phyloP scores from a whole-genome alignment of 208 protist species.

The Leishmania tarentolae region DNA sequence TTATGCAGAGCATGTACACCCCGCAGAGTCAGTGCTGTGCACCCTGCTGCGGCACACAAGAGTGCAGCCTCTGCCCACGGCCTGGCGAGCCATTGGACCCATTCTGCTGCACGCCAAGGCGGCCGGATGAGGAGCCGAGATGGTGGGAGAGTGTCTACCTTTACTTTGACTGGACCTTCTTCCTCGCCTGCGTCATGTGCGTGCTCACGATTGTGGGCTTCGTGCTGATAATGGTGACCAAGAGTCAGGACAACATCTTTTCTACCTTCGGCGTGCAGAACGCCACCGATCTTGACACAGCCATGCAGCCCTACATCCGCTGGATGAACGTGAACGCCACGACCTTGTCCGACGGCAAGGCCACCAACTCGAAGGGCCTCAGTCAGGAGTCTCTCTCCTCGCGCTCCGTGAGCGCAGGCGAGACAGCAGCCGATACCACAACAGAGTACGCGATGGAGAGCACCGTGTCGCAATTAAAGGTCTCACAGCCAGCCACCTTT shows the following conservation, averaged over 20 bases:
- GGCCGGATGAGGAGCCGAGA: slow-evolving; percentile 26
- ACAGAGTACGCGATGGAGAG: neutral
- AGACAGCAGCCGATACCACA: neutral
- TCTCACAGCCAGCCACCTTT: neutral
- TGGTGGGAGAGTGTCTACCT: slow-evolving; percentile 49
- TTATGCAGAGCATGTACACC: slow-evolving; percentile 25
- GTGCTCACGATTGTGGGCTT: slow-evolving; percentile 60
- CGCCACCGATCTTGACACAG: slow-evolving; percentile 38
- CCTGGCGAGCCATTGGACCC: slow-evolving; percentile 57
- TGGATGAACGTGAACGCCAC: slow-evolving; percentile 10
- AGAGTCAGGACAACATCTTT: slow-evolving; percentile 61
- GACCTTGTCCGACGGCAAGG: neutral
- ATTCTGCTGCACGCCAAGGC: slow-evolving; percentile 54
- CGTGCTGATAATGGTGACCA: slow-evolving; percentile 42
- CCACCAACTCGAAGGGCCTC: slow-evolving; percentile 3
- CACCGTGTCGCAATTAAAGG: neutral
- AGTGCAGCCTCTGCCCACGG: slow-evolving; percentile 28
- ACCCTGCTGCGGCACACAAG: slow-evolving; percentile 23
- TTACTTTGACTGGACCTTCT: slow-evolving; percentile 75
- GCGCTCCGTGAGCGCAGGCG: neutral
- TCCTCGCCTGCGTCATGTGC: slow-evolving; percentile 55
- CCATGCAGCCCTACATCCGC: slow-evolving; percentile 42
- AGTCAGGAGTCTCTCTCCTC: too few relatives aligned
- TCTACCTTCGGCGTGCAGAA: slow-evolving; percentile 39
- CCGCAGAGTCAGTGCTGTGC: slow-evolving; percentile 28